Evolutionary conservation across 1,284 basidiomycete species (phyloP).

Genomic region (Psilocybe mexicana): DNA sequence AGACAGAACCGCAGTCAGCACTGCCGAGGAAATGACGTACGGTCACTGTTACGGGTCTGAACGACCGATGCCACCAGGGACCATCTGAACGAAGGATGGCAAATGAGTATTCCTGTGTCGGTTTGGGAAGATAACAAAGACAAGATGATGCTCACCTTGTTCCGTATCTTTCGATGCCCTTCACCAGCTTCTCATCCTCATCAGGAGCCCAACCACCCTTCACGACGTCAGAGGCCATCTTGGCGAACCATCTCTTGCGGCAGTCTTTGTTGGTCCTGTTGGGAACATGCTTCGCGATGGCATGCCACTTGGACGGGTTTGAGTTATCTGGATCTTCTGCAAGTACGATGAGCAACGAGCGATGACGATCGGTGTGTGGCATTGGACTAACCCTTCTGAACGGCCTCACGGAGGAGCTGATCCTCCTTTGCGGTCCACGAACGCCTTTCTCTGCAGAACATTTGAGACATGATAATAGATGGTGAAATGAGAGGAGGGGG

Average conservation of each 20-base stretch:
- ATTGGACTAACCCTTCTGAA: conserved; percentile 42
- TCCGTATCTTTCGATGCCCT: conserved; percentile 54
- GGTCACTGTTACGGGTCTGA: conserved; percentile 54
- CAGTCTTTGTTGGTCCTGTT: conserved; percentile 62
- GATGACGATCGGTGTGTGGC: not conserved
- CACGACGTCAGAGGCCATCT: conserved; percentile 59
- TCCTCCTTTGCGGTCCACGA: conserved; percentile 59
- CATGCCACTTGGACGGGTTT: conserved; percentile 59
- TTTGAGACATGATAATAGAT: conserved; percentile 22
- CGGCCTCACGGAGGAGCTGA: conserved; percentile 52
- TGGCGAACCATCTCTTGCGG: conserved; percentile 59
- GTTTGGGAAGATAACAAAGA: not conserved
- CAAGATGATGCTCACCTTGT: conserved; percentile 38
- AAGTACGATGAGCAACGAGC: conserved; percentile 4
- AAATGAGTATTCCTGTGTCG: not conserved
- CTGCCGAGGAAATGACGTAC: conserved; percentile 35
- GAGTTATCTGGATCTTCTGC: conserved; percentile 54
- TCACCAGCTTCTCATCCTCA: conserved; percentile 53
- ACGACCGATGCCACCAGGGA: conserved; percentile 54
- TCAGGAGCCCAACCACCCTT: conserved; percentile 60
- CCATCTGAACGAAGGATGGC: conserved; percentile 39
- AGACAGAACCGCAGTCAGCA: conserved; percentile 9
- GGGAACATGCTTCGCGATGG: conserved; percentile 59
- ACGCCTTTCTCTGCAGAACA: conserved; percentile 51
- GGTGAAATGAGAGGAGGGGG: conserved; percentile 20